phyloP scores from a whole-genome alignment of 1,284 basidiomycete genomes.

The Ustilago shanxiensis region DNA sequence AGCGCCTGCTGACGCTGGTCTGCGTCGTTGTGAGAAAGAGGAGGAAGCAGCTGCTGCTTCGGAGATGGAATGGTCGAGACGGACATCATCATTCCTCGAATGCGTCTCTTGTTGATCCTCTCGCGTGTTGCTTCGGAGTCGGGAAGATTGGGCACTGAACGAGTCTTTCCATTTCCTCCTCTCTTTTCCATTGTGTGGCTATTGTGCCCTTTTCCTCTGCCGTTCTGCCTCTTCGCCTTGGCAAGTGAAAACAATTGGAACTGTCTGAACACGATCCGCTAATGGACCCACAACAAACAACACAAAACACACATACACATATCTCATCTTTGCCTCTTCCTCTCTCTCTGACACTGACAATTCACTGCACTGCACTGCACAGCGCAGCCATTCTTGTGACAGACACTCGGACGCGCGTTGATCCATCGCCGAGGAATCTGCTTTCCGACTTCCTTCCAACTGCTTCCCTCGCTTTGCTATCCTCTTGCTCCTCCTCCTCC shows the following conservation, averaged over 20 bases:
- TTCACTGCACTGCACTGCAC: conserved; percentile 7
- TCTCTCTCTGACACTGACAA: background rate
- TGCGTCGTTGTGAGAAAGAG: background rate
- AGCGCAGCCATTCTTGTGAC: background rate
- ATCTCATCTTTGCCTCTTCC: background rate
- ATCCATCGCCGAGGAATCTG: conserved; percentile 30
- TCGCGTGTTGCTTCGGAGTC: conserved; percentile 20
- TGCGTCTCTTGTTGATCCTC: background rate
- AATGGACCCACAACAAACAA: conserved; percentile 4
- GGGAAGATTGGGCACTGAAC: background rate
- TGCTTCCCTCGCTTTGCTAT: no score
- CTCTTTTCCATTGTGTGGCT: background rate
- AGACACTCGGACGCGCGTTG: conserved; percentile 15
- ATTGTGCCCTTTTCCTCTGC: conserved; percentile 1
- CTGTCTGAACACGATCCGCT: background rate
- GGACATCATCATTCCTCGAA: background rate
- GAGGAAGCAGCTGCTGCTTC: background rate
- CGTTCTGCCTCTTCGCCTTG: background rate
- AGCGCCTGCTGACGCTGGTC: background rate
- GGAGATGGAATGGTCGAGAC: background rate
- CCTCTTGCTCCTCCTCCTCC: no score
- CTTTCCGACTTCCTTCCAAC: no score
- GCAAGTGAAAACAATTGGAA: conserved; percentile 1
- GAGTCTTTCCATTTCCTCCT: background rate
- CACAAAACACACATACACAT: background rate